phyloP scores from a whole-genome alignment of 2,329 filamentous ascomycete species.

The Fusarium subtropicale region DNA sequence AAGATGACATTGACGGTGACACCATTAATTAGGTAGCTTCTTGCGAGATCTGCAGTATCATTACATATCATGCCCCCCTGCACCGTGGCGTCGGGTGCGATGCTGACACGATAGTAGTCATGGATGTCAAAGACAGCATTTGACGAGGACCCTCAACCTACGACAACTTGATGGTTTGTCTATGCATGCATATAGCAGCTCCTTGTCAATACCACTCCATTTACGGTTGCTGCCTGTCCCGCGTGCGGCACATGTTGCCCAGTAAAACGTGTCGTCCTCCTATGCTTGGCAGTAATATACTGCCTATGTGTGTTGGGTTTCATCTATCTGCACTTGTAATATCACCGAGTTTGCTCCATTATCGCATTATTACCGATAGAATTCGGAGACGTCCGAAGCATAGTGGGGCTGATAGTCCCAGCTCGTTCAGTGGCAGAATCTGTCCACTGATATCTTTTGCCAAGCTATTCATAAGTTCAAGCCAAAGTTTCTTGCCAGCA shows the following conservation, averaged over 20 bases:
- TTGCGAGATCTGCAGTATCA: not conserved
- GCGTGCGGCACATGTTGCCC: conserved; percentile 20
- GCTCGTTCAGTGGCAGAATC: conserved; percentile 17
- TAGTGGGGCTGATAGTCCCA: conserved; percentile 9
- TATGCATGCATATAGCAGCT: conserved; percentile 25
- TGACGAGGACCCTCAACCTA: conserved; percentile 2
- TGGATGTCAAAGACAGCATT: conserved; percentile 12
- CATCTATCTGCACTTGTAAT: conserved; percentile 15
- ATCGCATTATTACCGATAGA: conserved; percentile 16
- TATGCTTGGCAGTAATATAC: conserved; percentile 5
- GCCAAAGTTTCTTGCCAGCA: conserved; percentile 23
- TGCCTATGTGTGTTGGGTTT: not conserved
- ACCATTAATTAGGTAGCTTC: conserved; percentile 3
- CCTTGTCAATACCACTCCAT: conserved; percentile 23
- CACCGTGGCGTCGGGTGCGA: conserved; percentile 17
- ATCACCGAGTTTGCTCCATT: conserved; percentile 5
- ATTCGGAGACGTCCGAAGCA: conserved; percentile 29
- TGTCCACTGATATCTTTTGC: conserved; percentile 16
- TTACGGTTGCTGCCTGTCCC: conserved; percentile 17
- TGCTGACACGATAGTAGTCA: conserved; percentile 33
- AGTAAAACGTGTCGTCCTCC: conserved; percentile 1
- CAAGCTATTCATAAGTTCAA: conserved; percentile 22
- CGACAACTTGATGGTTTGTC: conserved; percentile 3
- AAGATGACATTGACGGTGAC: not conserved
- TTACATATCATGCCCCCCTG: conserved; percentile 29